Evolutionary conservation across 331 rosid genomes (phyloP).

Genomic region (Rhamnella rubrinervis): DNA sequence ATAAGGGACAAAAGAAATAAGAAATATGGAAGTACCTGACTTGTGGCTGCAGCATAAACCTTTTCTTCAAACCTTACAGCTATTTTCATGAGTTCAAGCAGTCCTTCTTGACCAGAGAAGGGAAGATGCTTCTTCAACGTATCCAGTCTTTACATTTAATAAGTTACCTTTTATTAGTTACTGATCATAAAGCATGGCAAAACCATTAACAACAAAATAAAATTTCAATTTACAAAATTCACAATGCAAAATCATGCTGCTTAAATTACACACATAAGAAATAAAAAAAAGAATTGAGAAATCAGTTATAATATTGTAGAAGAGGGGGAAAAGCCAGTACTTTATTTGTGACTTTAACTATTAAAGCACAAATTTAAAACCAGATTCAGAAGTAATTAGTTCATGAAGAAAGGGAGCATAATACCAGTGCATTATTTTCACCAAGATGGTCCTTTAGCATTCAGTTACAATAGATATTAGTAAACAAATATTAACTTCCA

Average conservation of each 20-base stretch:
- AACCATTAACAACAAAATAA: neutral
- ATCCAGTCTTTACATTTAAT: slow-evolving; percentile 50
- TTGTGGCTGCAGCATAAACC: slow-evolving; percentile 54
- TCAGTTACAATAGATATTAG: too few species aligned
- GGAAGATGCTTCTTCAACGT: slow-evolving; percentile 63
- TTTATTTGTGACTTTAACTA: too few species aligned
- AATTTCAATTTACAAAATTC: neutral
- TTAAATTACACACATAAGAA: neutral
- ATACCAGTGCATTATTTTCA: too few species aligned
- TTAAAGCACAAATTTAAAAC: too few species aligned
- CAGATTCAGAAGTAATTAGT: too few species aligned
- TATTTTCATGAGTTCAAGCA: slow-evolving; percentile 49
- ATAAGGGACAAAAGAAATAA: neutral
- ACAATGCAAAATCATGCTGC: neutral
- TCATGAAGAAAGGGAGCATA: too few species aligned
- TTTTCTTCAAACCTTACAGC: slow-evolving; percentile 79
- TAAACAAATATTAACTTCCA: too few species aligned
- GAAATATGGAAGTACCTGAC: slow-evolving; percentile 48
- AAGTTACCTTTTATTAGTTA: neutral
- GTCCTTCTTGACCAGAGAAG: slow-evolving; percentile 53
- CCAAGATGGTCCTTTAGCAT: too few species aligned
- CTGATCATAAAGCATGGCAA: neutral
- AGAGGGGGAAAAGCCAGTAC: too few species aligned
- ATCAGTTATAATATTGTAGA: neutral
- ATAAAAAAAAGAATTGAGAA: too few species aligned